A percentile compares a stretch with the other conserved stretches of the same genome.
Conservation (phyloP, 2,329 filamentous ascomycete species). For the Colletotrichum spaethianum region DNA sequence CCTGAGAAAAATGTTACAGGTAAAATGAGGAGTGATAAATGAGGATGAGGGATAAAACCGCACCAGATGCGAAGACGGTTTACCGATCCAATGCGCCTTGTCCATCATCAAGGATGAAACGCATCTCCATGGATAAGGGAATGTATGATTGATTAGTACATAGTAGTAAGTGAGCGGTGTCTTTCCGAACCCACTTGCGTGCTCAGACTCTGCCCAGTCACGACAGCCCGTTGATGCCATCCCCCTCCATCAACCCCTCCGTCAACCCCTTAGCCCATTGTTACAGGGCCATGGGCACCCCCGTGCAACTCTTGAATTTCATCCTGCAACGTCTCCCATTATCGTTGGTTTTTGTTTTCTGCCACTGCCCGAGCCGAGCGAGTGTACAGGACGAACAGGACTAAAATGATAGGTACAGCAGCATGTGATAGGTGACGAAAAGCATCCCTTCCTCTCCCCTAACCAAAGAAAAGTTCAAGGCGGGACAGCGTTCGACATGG, state of each 20-base stretch:
- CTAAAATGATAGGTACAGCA: neutral
- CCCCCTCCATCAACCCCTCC: slow-evolving; percentile 6
- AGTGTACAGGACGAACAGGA: neutral
- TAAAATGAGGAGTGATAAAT: neutral
- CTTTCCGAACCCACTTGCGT: slow-evolving; percentile 24
- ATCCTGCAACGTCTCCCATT: neutral
- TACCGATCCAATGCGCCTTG: neutral
- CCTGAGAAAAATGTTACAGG: neutral
- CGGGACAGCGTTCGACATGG: neutral
- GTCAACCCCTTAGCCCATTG: neutral
- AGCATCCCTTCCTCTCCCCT: neutral
- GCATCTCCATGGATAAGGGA: slow-evolving; percentile 24
- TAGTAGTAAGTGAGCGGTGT: slow-evolving; percentile 29
- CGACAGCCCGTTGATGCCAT: neutral
- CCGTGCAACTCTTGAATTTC: neutral
- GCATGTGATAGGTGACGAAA: neutral
- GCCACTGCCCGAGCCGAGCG: neutral
- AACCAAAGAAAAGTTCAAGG: neutral
- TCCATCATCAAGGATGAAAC: slow-evolving; percentile 30
- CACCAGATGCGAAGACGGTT: neutral
- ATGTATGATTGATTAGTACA: slow-evolving; percentile 36
- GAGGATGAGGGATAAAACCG: slow-evolving; percentile 14
- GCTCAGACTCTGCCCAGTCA: slow-evolving; percentile 10
- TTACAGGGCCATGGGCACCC: slow-evolving; percentile 1
- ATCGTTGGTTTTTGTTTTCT: neutral